Base-by-base conservation (phyloP, 768 basidiomycete genomes). In the Psilocybe azurescens region DNA sequence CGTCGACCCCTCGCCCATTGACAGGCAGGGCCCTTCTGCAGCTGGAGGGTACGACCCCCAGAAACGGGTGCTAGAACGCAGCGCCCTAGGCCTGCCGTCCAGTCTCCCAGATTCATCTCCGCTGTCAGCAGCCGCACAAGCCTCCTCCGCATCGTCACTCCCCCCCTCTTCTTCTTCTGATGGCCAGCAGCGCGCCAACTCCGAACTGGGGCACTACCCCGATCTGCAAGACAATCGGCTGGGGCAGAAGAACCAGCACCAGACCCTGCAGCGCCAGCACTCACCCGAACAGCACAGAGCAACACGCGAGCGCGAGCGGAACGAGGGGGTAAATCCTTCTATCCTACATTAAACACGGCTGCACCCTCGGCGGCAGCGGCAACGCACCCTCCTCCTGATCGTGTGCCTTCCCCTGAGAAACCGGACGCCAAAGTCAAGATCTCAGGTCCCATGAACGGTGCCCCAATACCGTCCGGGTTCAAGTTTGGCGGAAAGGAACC, bases 401-500 rank as follows among this genome's bases (percentile, higher is more conserved):
- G 87, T 50, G 74, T 75, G 3, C 75, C 82, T 32, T 83, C 83
- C 20, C 85, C 84, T 50, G 85, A 82, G 64, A 85, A 83, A 66
- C 77, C 76, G 6, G 89, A 90, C 59, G 80, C 82, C 29, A 91
- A 89, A 72, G 86, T 89, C 53, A 95, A 95, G 76, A 97, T 98
- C 53, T 96, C 94, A 16, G 93, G 87, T 1, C 96, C 95, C 36
- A 81, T 95, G 72, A 89, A 89, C 61, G 94, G 93, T 7, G 86
- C 86, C 13, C 92, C 90, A 47, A 91, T 97, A 39, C 95, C 95
- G 3, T 84, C 86, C 36, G 94, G 94, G 0, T 94, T 90, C 82
- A 96, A 95, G 76, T 98, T 96, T 70, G 94, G 91, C 10, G 79
- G 84, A 51, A 95, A 94, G 75, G 92, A 90, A 55, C 64, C 73